Evolutionary conservation across 768 basidiomycete genomes (phyloP).

Genomic region (Tricholoma terreum): DNA sequence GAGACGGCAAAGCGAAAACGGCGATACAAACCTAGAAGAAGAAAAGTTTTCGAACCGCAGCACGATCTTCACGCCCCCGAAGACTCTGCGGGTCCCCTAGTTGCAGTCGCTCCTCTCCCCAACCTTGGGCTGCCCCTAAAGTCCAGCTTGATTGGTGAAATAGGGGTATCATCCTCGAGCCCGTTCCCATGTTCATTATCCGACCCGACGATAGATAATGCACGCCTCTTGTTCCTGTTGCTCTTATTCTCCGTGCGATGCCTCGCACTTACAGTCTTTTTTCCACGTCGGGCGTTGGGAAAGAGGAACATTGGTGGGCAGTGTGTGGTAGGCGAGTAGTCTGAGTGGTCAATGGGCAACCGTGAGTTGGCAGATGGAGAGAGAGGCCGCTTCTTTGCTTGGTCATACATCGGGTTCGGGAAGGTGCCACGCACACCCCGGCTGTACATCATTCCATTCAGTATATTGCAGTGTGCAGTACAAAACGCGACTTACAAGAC

Average conservation of each 20-base stretch:
- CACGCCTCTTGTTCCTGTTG: slow-evolving; percentile 7
- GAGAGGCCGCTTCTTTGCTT: slow-evolving; percentile 35
- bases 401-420: slow-evolving; percentile 61
- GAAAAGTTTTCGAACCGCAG: not conserved
- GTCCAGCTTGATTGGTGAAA: slow-evolving; percentile 25
- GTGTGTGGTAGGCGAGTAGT: slow-evolving; percentile 55
- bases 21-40: not conserved
- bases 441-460: slow-evolving; percentile 34
- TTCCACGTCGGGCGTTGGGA: slow-evolving; percentile 24
- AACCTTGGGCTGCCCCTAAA: slow-evolving; percentile 16
- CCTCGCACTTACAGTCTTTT: not conserved
- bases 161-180: slow-evolving; percentile 3
- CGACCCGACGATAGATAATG: slow-evolving; percentile 18
- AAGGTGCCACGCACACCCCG: slow-evolving; percentile 64
- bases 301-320: slow-evolving; percentile 62
- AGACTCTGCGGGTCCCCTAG: not conserved
- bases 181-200: slow-evolving; percentile 20
- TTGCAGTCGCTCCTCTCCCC: slow-evolving; percentile 1
- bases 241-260: slow-evolving; percentile 2
- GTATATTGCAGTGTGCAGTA: not conserved
- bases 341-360: slow-evolving; percentile 60
- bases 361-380: slow-evolving; percentile 46
- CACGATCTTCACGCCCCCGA: not conserved
- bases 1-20: not conserved
- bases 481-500: slow-evolving; percentile 57